These are phyloP conservation scores for Cladosporium sp. DNA, from an alignment of 2,329 filamentous ascomycete genomes.

Conservation along the genomic window DNA sequence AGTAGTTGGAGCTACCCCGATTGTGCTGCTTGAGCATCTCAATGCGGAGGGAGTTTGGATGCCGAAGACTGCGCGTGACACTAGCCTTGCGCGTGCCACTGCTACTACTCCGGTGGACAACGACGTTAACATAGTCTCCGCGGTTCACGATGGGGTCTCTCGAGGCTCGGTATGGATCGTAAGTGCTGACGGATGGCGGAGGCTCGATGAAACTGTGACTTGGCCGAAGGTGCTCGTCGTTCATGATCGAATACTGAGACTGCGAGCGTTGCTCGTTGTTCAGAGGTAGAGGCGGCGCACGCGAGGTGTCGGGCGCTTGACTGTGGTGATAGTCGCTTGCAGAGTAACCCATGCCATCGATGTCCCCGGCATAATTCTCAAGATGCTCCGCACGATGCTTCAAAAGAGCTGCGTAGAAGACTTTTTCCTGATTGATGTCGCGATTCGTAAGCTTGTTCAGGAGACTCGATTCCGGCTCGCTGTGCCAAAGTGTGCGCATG, in stretches of 20 bases:
- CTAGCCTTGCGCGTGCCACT: slow-evolving; percentile 32
- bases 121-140: slow-evolving; percentile 59
- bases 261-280: slow-evolving; percentile 39
- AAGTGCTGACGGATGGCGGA: slow-evolving; percentile 55
- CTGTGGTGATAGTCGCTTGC: slow-evolving; percentile 87
- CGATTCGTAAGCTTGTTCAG: slow-evolving; percentile 56
- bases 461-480: slow-evolving; percentile 66
- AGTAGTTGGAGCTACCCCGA: slow-evolving; percentile 23
- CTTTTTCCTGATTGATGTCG: slow-evolving; percentile 73
- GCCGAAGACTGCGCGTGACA: slow-evolving; percentile 34
- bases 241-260: slow-evolving; percentile 52
- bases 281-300: slow-evolving; percentile 31
- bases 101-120: slow-evolving; percentile 52
- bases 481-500: slow-evolving; percentile 86
- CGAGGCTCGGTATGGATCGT: slow-evolving; percentile 77
- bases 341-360: slow-evolving; percentile 65
- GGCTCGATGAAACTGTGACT: slow-evolving; percentile 46
- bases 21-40: slow-evolving; percentile 31
- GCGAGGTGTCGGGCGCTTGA: slow-evolving; percentile 28
- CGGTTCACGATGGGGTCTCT: slow-evolving; percentile 45
- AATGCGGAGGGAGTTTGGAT: slow-evolving; percentile 38
- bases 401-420: slow-evolving; percentile 81
- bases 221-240: slow-evolving; percentile 45
- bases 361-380: slow-evolving; percentile 73
- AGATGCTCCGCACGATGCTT: slow-evolving; percentile 78